phyloP scores from a whole-genome alignment of 495 filamentous ascomycete species.

The Podospora bellae-mahoneyi region DNA sequence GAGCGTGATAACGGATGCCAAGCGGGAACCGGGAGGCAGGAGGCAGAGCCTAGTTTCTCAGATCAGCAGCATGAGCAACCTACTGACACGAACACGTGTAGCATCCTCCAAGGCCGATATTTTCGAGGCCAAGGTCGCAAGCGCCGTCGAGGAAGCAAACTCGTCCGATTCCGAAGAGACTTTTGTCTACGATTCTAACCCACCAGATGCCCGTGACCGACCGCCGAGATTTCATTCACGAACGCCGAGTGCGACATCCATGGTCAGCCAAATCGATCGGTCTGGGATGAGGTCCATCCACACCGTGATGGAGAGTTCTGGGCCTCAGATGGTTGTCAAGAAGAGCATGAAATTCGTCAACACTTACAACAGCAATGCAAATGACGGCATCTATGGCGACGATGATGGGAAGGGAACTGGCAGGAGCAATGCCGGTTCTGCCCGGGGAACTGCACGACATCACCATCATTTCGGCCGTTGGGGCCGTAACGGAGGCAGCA shows the following conservation, averaged over 20 bases:
- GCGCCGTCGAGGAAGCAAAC: slow-evolving; percentile 85
- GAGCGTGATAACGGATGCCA: slow-evolving; percentile 9
- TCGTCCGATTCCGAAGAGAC: slow-evolving; percentile 95
- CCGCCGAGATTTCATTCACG: slow-evolving; percentile 84
- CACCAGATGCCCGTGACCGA: slow-evolving; percentile 76
- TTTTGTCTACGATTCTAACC: slow-evolving; percentile 98
- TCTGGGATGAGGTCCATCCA: slow-evolving; percentile 58
- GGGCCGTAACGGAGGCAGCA: slow-evolving; percentile 57
- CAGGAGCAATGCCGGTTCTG: slow-evolving; percentile 59
- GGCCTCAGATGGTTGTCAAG: slow-evolving; percentile 71
- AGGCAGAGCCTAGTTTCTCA: slow-evolving; percentile 30
- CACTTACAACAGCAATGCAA: slow-evolving; percentile 61
- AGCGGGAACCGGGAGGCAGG: slow-evolving; percentile 17
- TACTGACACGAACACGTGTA: slow-evolving; percentile 53
- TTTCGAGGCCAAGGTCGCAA: slow-evolving; percentile 94
- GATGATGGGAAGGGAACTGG: slow-evolving; percentile 58
- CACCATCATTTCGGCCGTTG: slow-evolving; percentile 71
- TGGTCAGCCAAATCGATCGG: slow-evolving; percentile 75
- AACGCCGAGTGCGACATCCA: slow-evolving; percentile 91
- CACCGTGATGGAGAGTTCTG: slow-evolving; percentile 57
- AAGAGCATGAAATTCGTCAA: slow-evolving; percentile 99
- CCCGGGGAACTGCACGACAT: slow-evolving; percentile 63
- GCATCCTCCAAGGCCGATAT: slow-evolving; percentile 97
- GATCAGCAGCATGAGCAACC: slow-evolving; percentile 45
- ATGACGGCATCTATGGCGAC: slow-evolving; percentile 59